Evolutionary conservation across 106 monocot species (phyloP).

Genomic region (Dendrobium nobile): DNA sequence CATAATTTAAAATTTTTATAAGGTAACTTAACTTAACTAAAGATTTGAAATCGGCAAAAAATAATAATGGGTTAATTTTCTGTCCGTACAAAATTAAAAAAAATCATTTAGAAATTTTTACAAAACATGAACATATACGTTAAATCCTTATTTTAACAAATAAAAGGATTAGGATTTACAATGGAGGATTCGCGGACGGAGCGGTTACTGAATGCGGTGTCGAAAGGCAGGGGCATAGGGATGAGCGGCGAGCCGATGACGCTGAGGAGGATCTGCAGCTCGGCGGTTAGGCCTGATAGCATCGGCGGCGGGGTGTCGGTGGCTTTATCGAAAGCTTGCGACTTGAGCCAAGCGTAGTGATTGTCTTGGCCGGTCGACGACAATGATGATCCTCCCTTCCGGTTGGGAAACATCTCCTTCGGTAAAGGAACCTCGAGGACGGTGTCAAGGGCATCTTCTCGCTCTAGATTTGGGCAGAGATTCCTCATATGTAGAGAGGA

Average conservation of each 20-base stretch:
- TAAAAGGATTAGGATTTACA: constrained; percentile 19
- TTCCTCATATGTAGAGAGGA: constrained; percentile 54
- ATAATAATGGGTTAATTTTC: no score
- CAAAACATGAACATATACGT: no score
- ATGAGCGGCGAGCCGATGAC: constrained; percentile 84
- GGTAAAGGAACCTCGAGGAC: constrained; percentile 92
- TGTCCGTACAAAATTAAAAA: no score
- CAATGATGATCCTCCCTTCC: constrained; percentile 8
- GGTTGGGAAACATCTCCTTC: constrained; percentile 63
- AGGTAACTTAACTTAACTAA: no score
- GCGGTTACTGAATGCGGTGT: constrained; percentile 38
- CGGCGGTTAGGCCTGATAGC: constrained; percentile 44
- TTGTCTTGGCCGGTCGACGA: constrained; percentile 19
- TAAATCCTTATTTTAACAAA: neutral
- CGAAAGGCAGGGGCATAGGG: constrained; percentile 60
- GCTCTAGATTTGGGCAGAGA: constrained; percentile 66
- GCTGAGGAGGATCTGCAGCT: constrained; percentile 77
- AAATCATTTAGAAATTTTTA: no score
- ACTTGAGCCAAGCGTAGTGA: constrained; percentile 54
- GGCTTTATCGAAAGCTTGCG: constrained; percentile 37
- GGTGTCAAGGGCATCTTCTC: constrained; percentile 76
- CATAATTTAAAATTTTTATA: no score
- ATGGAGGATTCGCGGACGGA: constrained; percentile 81
- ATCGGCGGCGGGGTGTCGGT: constrained; percentile 8
- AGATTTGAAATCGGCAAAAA: no score